Conservation (phyloP, 106 monocot genomes). For the Phalaenopsis equestris region DNA sequence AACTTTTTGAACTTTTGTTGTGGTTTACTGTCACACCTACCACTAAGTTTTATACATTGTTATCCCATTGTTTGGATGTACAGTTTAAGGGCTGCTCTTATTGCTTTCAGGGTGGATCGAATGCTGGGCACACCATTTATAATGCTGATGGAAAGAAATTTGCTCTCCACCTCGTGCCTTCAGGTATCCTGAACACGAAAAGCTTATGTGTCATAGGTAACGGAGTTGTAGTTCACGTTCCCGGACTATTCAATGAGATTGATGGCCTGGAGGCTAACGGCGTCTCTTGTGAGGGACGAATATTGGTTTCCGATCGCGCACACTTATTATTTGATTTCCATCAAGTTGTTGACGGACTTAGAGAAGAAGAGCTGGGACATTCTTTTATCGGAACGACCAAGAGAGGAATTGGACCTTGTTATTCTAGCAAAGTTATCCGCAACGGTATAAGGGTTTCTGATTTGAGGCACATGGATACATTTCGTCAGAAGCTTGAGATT, state of each 20-base stretch:
- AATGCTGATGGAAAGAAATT: constrained; percentile 90
- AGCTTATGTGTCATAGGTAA: constrained; percentile 87
- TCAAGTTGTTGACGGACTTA: constrained; percentile 72
- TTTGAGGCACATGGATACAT: constrained; percentile 81
- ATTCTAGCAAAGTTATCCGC: constrained; percentile 79
- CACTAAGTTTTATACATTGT: background rate
- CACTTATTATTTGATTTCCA: constrained; percentile 93
- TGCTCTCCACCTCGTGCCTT: constrained; percentile 93
- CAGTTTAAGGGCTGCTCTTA: background rate
- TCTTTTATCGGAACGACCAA: constrained; percentile 95
- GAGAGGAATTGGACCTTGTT: constrained; percentile 91
- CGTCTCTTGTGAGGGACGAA: constrained; percentile 61
- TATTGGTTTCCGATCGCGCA: constrained; percentile 90
- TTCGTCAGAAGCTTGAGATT: constrained; percentile 59
- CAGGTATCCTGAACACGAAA: constrained; percentile 83
- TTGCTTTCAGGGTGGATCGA: constrained; percentile 74
- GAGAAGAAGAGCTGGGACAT: constrained; percentile 80
- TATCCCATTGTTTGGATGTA: background rate
- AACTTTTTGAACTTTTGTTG: background rate
- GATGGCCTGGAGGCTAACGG: constrained; percentile 75
- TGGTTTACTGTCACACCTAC: background rate
- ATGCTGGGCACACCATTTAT: constrained; percentile 96
- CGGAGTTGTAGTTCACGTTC: constrained; percentile 85
- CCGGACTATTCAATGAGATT: constrained; percentile 84
- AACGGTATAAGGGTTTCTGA: constrained; percentile 86